These are phyloP conservation scores for Echinosophora koreensis DNA, from an alignment of 306 rosid genomes.

Conservation along the genomic window DNA sequence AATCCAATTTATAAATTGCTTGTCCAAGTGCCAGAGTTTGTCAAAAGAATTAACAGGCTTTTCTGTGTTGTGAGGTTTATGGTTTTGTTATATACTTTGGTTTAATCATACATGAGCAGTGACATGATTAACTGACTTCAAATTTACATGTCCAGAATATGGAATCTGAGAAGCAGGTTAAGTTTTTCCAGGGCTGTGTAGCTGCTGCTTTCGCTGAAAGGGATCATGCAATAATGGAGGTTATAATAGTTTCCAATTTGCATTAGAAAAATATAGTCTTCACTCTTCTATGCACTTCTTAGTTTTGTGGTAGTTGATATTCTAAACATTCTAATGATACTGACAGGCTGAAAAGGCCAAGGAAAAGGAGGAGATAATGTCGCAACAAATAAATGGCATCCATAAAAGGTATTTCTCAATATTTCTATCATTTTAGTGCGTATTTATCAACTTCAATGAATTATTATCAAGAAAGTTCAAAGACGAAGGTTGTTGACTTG, in stretches of 20 bases:
- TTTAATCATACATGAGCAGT: conserved; percentile 8
- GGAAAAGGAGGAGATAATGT: conserved; percentile 83
- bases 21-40: conserved; percentile 30
- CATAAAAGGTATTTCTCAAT: conserved; percentile 68
- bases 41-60: conserved; percentile 21
- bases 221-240: conserved; percentile 94
- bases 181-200: conserved; percentile 95
- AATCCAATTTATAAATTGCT: conserved; percentile 37
- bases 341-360: conserved; percentile 91
- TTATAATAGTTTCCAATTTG: conserved; percentile 41
- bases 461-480: conserved; percentile 21
- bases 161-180: conserved; percentile 98
- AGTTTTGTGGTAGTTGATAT: conserved; percentile 39
- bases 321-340: conserved; percentile 46
- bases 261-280: conserved; percentile 5
- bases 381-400: conserved; percentile 59
- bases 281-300: conserved; percentile 12
- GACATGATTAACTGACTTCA: conserved; percentile 29
- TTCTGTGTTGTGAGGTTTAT: conserved; percentile 29
- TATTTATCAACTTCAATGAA: neutral
- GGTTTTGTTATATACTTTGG: conserved; percentile 22
- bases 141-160: conserved; percentile 62
- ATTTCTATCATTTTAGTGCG: conserved; percentile 25
- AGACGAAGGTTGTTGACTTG: conserved; percentile 23
- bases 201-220: conserved; percentile 98